These are phyloP conservation scores for Saxophila tyrrhenica DNA, from an alignment of 495 filamentous ascomycete genomes.

Conservation along the genomic window DNA sequence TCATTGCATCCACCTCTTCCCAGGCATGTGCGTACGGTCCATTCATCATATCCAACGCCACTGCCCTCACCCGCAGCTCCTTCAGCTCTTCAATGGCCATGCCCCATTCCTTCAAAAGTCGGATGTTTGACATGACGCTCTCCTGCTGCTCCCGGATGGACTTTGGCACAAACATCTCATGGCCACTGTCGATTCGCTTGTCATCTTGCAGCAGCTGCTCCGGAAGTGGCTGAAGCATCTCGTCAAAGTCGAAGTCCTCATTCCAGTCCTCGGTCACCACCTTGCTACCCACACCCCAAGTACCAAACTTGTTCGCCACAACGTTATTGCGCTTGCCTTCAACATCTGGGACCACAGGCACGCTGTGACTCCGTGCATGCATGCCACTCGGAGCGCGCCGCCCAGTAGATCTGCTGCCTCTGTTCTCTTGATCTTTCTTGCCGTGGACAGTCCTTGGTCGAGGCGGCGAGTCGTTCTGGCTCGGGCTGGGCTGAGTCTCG, in stretches of 20 bases:
- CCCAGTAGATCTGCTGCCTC: slow-evolving; percentile 61
- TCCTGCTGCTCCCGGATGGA: slow-evolving; percentile 32
- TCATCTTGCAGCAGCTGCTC: slow-evolving; percentile 2
- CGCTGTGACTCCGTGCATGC: slow-evolving; percentile 88
- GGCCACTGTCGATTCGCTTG: slow-evolving; percentile 27
- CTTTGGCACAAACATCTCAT: slow-evolving; percentile 31
- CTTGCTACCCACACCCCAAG: slow-evolving; percentile 78
- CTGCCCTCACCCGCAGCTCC: slow-evolving; percentile 28
- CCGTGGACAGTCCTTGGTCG: slow-evolving; percentile 85
- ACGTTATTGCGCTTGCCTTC: slow-evolving; percentile 47
- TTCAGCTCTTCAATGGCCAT: slow-evolving; percentile 34
- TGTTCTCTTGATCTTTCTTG: slow-evolving; percentile 62
- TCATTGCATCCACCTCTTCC: slow-evolving; percentile 35
- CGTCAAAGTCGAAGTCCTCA: slow-evolving; percentile 34
- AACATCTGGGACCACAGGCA: slow-evolving; percentile 68
- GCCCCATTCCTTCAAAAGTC: slow-evolving; percentile 32
- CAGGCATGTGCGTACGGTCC: slow-evolving; percentile 24
- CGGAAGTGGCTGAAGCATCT: slow-evolving; percentile 6
- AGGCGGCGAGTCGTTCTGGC: slow-evolving; percentile 34
- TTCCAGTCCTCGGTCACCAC: slow-evolving; percentile 40
- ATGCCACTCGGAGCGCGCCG: slow-evolving; percentile 65
- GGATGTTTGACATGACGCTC: slow-evolving; percentile 33
- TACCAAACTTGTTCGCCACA: slow-evolving; percentile 66
- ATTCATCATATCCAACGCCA: slow-evolving; percentile 24
- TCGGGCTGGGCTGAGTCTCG: slow-evolving; percentile 53